Evolutionary conservation across 208 protist genomes (phyloP).

Genomic region (Crithidia expoeki): DNA sequence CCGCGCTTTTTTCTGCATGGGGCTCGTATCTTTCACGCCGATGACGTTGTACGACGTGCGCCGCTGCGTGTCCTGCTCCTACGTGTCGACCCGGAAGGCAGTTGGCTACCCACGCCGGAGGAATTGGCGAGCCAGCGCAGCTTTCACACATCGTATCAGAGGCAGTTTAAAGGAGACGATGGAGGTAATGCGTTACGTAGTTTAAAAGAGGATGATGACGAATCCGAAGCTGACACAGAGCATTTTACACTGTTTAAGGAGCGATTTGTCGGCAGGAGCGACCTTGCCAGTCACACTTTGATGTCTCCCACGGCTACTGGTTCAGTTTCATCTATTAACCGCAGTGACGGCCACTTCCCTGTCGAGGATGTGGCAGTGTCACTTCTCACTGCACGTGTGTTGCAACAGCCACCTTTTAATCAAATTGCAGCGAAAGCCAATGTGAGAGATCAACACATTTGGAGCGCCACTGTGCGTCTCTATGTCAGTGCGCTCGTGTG

Average conservation of each 20-base stretch:
- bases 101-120: conserved; percentile 50
- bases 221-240: neutral
- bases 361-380: conserved; percentile 11
- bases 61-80: conserved; percentile 55
- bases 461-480: conserved; percentile 42
- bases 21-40: neutral
- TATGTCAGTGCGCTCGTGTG: conserved; percentile 51
- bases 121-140: conserved; percentile 33
- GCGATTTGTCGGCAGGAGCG: conserved; percentile 7
- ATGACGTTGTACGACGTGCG: neutral
- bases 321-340: neutral
- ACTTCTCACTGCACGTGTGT: conserved; percentile 10
- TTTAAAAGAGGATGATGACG: neutral
- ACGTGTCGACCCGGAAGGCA: conserved; percentile 55
- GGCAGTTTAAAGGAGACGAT: neutral
- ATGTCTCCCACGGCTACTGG: neutral
- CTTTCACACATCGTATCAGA: conserved; percentile 34
- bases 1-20: conserved; percentile 26
- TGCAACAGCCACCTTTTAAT: conserved; percentile 5
- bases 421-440: neutral
- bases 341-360: neutral
- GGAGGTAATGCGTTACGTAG: neutral
- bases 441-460: conserved; percentile 1
- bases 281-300: neutral
- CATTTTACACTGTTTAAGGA: conserved; percentile 20